Conservation (phyloP, 495 filamentous ascomycete species). For the Xylaria castorea region DNA sequence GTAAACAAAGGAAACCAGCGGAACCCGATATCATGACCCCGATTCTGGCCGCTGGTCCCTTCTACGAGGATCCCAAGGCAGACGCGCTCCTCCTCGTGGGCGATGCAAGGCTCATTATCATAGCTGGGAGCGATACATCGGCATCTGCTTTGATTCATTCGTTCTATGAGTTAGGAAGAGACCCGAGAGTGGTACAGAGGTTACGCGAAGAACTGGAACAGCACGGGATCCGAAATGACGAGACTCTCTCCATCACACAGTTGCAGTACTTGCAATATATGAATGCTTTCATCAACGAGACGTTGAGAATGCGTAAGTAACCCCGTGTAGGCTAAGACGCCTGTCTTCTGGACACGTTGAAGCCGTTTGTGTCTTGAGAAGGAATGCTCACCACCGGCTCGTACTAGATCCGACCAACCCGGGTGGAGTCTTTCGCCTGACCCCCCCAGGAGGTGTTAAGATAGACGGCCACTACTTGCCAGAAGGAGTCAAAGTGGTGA, state of each 20-base stretch:
- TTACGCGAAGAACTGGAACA: slow-evolving; percentile 52
- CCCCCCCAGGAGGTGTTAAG: slow-evolving; percentile 34
- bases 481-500: slow-evolving; percentile 31
- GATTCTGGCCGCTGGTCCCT: slow-evolving; percentile 46
- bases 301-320: slow-evolving; percentile 32
- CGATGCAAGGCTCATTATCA: slow-evolving; percentile 50
- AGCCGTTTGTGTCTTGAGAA: neutral
- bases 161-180: slow-evolving; percentile 57
- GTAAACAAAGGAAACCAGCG: slow-evolving; percentile 44
- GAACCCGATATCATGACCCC: slow-evolving; percentile 47
- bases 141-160: slow-evolving; percentile 55
- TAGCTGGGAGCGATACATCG: slow-evolving; percentile 61
- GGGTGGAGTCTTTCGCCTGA: slow-evolving; percentile 47
- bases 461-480: slow-evolving; percentile 29
- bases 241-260: slow-evolving; percentile 25
- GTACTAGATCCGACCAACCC: slow-evolving; percentile 58
- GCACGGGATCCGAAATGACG: slow-evolving; percentile 32
- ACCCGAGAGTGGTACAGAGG: slow-evolving; percentile 43
- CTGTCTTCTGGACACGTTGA: slow-evolving; percentile 37
- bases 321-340: slow-evolving; percentile 32
- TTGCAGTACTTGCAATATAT: slow-evolving; percentile 21
- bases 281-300: slow-evolving; percentile 32
- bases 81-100: slow-evolving; percentile 44
- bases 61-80: slow-evolving; percentile 42
- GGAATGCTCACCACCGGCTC: slow-evolving; percentile 59